Evolutionary conservation across 495 filamentous ascomycete genomes (phyloP), one percentile per base, ranked within the genome.

Genomic region (Penicillium antarcticum): DNA sequence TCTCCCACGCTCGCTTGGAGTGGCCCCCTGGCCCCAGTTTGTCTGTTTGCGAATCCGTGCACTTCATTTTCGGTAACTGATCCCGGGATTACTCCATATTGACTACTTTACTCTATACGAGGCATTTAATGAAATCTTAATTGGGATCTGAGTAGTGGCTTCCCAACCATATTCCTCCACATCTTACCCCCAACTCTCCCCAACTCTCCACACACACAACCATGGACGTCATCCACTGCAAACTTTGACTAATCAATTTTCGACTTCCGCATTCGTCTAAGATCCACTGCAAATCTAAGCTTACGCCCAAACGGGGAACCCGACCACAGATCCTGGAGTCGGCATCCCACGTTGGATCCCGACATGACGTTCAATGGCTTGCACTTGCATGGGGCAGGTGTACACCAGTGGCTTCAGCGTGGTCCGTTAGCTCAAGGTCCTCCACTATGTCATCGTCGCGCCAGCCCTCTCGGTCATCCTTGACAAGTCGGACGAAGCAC

Each of bases 381-480:
- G 35, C 26, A 48, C 40, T 5, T 1, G 38, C 38, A 18, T 23
- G 19, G 8, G 18, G 37, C 13, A 49, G 17, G n/a, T 51, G 42
- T 12, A 48, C 42, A n/a, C 58, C 62, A 3, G 53, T 60, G 0
- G 56, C 52, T 21, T 49, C 62, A 8, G 56, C 58, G 12, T 58
- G 58, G 16, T 53, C 35, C 9, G 49, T 24, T 19, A 58, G 38
- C 46, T 61, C 58, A 43, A 62, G 52, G 19, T 59, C 51, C 17
- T 44, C 37, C 21, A 53, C 17, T 2, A 17, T 37, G 18, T 61
- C 70, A 8, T 65, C 67, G 18, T 63, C 63, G 19, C 50, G 48
- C 71, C 73, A 78, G 7, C 73, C 73, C 42, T 78, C 71, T 35
- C 69, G 49, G 16, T 68, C 58, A 54, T 76, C 74, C 41, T 70